Percentiles rank a stretch among this genome's conserved stretches.
phyloP scores from a whole-genome alignment of 129 eudicot species.

The Deinandra increscens region DNA sequence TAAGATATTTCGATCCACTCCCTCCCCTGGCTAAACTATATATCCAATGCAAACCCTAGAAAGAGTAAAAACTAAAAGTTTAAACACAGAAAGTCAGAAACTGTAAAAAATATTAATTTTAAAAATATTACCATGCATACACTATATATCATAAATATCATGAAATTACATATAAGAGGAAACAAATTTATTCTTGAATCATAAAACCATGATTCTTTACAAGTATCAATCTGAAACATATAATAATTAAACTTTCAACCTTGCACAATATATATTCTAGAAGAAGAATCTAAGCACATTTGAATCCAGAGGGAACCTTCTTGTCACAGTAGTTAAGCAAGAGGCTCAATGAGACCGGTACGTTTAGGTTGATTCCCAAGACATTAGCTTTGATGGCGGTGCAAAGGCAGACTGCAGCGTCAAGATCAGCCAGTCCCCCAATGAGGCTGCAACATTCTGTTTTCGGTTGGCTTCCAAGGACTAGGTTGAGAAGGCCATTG shows the following conservation, averaged over 20 bases:
- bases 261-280: neutral
- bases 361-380: slow-evolving; percentile 51
- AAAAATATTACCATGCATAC: too few species aligned
- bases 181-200: slow-evolving; percentile 19
- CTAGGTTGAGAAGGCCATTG: slow-evolving; percentile 27
- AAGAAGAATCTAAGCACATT: slow-evolving; percentile 30
- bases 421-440: slow-evolving; percentile 52
- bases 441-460: slow-evolving; percentile 54
- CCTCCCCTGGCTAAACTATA: too few species aligned
- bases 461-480: slow-evolving; percentile 43
- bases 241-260: neutral
- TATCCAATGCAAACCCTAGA: too few species aligned
- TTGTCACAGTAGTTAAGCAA: slow-evolving; percentile 50
- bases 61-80: too few species aligned
- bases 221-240: neutral
- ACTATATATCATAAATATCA: neutral
- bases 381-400: slow-evolving; percentile 61
- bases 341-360: slow-evolving; percentile 46
- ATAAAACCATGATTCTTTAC: slow-evolving; percentile 19
- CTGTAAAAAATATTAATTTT: too few species aligned
- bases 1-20: too few species aligned
- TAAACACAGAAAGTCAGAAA: too few species aligned
- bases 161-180: neutral
- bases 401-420: slow-evolving; percentile 77
- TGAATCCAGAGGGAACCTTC: slow-evolving; percentile 44